These are phyloP conservation scores for Mycena vitilis DNA, from an alignment of 768 basidiomycete genomes.

Conservation along the genomic window DNA sequence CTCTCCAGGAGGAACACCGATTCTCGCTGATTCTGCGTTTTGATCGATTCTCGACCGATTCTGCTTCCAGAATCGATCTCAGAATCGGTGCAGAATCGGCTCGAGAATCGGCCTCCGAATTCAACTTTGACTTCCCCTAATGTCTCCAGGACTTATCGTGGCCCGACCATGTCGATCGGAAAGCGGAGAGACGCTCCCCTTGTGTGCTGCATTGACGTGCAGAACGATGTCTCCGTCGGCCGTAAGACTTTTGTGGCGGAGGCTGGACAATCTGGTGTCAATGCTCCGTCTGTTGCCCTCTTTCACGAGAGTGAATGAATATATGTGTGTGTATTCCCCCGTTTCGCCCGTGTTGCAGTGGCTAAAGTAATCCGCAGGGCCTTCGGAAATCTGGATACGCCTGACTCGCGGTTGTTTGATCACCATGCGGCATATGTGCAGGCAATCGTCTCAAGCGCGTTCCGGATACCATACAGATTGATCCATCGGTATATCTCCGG, in stretches of 20 bases:
- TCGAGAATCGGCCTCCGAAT: too few species aligned
- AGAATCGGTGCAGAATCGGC: too few species aligned
- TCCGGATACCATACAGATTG: neutral
- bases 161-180: neutral
- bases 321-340: slow-evolving; percentile 14
- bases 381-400: neutral
- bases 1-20: too few species aligned
- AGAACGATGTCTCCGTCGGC: neutral
- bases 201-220: slow-evolving; percentile 12
- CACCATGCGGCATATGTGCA: slow-evolving; percentile 11
- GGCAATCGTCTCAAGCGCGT: slow-evolving; percentile 11
- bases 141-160: neutral
- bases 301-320: neutral
- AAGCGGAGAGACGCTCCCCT: neutral
- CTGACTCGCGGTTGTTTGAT: slow-evolving; percentile 11
- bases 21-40: too few species aligned
- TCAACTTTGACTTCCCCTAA: too few species aligned
- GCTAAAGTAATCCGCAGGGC: neutral
- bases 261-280: slow-evolving; percentile 13
- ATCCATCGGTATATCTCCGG: slow-evolving; percentile 11
- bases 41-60: too few species aligned
- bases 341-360: neutral
- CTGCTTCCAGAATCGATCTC: too few species aligned
- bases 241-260: slow-evolving; percentile 9
- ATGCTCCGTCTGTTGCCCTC: slow-evolving; percentile 6